Evolutionary conservation across 805 yeast species (phyloP), one percentile per base, ranked within the genome.

Genomic region (Yarrowia sp.): DNA sequence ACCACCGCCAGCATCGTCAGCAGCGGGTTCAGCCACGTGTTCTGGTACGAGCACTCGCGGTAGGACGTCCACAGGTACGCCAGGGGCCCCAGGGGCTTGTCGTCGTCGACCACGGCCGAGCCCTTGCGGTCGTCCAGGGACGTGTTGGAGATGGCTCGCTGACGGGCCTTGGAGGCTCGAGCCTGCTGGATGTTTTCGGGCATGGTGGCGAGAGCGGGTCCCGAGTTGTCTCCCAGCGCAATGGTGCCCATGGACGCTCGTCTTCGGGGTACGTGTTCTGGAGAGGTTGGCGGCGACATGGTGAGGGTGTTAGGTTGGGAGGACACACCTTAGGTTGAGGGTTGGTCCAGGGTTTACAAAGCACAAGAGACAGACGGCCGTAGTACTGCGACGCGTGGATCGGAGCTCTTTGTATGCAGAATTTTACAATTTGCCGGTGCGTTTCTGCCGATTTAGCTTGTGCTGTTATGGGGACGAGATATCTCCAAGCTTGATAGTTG

Each of bases 221-320:
- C 86, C 7, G 84, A 71, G 13, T 80, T 84, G 70, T 90, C 96
- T 22, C 96, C 97, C 4, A 90, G 74, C 59, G 84, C 80, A 58
- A 90, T 83, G 33, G 81, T 79, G 2, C 96, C 96, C 14, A 90
- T 86, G 0, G 92, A 86, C 1, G 94, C 86, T 66, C 90, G 74
- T 66, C 80, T 35, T 27, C 35, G 27, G 24, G 61, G n/a, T 22
- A 41, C 42, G 31, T 41, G 39, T 12, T 39, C 9, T 2, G 53
- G 36, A 6, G 61, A 21, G 2, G 38, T 12, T 10, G 29, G 1
- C 19, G 18, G 18, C 5, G 60, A 53, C 46, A 53, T 36, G 8
- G 41, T 51, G 19, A 14, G 13, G 9, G 1, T 8, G 9, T 14
- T 22, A 31, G 18, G 53, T 29, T 32, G 53, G 36, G 35, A 46